A percentile compares a stretch with the other conserved stretches of the same genome.
Evolutionary conservation across 208 protist species (phyloP).

Genomic region (Strigomonas culicis): DNA sequence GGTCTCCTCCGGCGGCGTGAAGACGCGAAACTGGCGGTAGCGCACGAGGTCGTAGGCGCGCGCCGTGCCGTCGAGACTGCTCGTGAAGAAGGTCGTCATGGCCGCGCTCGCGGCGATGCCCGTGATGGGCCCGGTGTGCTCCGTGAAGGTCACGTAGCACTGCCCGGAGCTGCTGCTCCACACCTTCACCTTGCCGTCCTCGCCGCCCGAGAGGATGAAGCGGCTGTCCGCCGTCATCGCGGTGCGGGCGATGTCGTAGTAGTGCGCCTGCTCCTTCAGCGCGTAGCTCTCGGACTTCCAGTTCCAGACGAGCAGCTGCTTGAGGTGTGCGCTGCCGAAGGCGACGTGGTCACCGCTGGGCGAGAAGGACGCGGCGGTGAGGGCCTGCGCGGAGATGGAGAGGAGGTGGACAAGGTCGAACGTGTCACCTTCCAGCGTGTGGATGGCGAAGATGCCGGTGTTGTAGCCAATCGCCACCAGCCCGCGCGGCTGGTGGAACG

Average conservation of each 20-base stretch:
- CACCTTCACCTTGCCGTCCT: slow-evolving; percentile 94
- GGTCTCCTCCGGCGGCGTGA: slow-evolving; percentile 64
- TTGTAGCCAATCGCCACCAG: slow-evolving; percentile 88
- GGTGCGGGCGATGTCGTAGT: slow-evolving; percentile 87
- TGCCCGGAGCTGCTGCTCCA: slow-evolving; percentile 89
- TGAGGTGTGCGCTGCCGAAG: slow-evolving; percentile 84
- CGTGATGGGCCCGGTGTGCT: slow-evolving; percentile 83
- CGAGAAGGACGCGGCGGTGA: slow-evolving; percentile 84
- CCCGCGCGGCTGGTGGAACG: slow-evolving; percentile 69
- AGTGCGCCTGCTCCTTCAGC: slow-evolving; percentile 92
- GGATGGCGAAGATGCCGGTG: slow-evolving; percentile 90
- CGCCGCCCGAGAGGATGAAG: slow-evolving; percentile 87
- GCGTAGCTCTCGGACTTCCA: slow-evolving; percentile 92
- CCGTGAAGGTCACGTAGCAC: slow-evolving; percentile 93
- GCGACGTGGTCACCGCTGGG: slow-evolving; percentile 83
- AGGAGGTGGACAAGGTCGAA: slow-evolving; percentile 74
- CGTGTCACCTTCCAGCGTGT: slow-evolving; percentile 29
- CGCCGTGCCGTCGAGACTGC: slow-evolving; percentile 89
- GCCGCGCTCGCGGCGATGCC: slow-evolving; percentile 74
- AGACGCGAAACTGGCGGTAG: slow-evolving; percentile 90
- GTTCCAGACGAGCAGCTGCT: slow-evolving; percentile 94
- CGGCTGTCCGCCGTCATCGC: slow-evolving; percentile 88
- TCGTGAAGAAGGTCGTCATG: slow-evolving; percentile 91
- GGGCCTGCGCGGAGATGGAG: slow-evolving; percentile 88
- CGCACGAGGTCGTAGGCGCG: slow-evolving; percentile 90